Percentiles rank a stretch among this genome's conserved stretches.
Conservation (phyloP, 2,329 filamentous ascomycete species). For the Dendryphion nanum region DNA sequence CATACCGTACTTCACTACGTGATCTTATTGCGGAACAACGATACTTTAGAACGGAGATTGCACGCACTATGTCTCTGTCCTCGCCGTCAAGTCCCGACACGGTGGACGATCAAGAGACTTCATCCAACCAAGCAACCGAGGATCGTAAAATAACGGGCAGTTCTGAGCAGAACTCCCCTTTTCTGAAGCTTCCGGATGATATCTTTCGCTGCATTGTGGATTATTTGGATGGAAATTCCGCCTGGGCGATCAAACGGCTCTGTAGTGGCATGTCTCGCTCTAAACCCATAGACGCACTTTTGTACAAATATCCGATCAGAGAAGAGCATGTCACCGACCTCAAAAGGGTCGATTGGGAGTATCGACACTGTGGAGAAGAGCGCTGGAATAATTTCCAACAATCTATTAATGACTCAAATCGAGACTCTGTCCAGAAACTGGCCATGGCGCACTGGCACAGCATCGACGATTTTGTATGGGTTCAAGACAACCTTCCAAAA, state of each 20-base stretch:
- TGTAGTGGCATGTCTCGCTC: slow-evolving; percentile 33
- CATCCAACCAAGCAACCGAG: too few relatives aligned
- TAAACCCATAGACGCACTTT: slow-evolving; percentile 27
- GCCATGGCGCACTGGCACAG: slow-evolving; percentile 37
- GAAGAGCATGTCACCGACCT: slow-evolving; percentile 30
- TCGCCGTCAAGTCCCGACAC: too few relatives aligned
- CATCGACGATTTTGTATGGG: slow-evolving; percentile 37
- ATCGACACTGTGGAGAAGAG: slow-evolving; percentile 20
- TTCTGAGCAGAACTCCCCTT: slow-evolving; percentile 18
- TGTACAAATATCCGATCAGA: slow-evolving; percentile 34
- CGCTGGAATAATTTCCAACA: slow-evolving; percentile 32
- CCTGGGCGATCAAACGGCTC: slow-evolving; percentile 32
- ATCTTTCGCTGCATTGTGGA: slow-evolving; percentile 37
- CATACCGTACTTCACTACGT: too few relatives aligned
- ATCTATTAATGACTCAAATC: slow-evolving; percentile 32
- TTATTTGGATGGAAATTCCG: slow-evolving; percentile 32
- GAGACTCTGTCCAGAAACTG: slow-evolving; percentile 31
- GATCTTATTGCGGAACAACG: too few relatives aligned
- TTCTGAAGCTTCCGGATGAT: slow-evolving; percentile 34
- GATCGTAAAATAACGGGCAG: too few relatives aligned
- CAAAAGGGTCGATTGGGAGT: slow-evolving; percentile 35
- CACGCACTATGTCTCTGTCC: too few relatives aligned
- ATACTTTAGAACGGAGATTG: too few relatives aligned
- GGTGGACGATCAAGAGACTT: too few relatives aligned
- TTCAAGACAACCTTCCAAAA: slow-evolving; percentile 35